Percentiles rank a stretch among this genome's conserved stretches.
phyloP scores from a whole-genome alignment of 2,329 filamentous ascomycete species.

The Biscogniauxia marginata region DNA sequence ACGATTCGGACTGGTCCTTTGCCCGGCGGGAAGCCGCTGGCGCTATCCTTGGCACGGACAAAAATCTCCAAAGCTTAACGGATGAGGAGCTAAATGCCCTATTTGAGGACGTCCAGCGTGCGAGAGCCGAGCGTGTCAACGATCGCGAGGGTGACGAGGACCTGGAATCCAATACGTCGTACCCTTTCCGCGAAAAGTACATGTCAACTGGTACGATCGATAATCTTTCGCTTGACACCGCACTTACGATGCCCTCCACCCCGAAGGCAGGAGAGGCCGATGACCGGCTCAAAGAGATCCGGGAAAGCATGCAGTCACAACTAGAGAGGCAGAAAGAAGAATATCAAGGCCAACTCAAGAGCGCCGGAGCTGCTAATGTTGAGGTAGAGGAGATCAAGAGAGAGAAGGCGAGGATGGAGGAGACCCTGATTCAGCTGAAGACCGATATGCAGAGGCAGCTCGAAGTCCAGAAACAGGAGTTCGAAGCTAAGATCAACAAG shows the following conservation, averaged over 20 bases:
- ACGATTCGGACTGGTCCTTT: slow-evolving; percentile 91
- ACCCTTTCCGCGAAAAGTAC: slow-evolving; percentile 88
- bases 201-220: slow-evolving; percentile 92
- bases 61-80: slow-evolving; percentile 84
- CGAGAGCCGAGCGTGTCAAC: slow-evolving; percentile 72
- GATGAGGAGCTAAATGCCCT: slow-evolving; percentile 93
- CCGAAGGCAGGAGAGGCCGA: slow-evolving; percentile 77
- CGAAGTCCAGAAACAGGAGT: slow-evolving; percentile 77
- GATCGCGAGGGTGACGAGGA: slow-evolving; percentile 83
- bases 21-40: slow-evolving; percentile 90
- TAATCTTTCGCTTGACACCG: slow-evolving; percentile 93
- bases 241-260: slow-evolving; percentile 90
- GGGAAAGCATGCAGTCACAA: slow-evolving; percentile 80
- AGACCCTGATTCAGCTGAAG: slow-evolving; percentile 73
- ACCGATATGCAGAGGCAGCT: slow-evolving; percentile 87
- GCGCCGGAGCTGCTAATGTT: slow-evolving; percentile 69
- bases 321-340: slow-evolving; percentile 83
- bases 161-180: slow-evolving; percentile 84
- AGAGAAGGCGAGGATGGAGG: slow-evolving; percentile 84
- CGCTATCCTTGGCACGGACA: slow-evolving; percentile 84
- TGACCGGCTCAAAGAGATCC: slow-evolving; percentile 69
- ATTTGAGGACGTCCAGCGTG: slow-evolving; percentile 90
- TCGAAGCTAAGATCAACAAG: slow-evolving; percentile 79
- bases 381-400: slow-evolving; percentile 81
- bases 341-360: slow-evolving; percentile 74